Percentiles rank a stretch among this genome's conserved stretches.
These are phyloP conservation scores for Colletotrichum zoysiae DNA, from an alignment of 2,329 filamentous ascomycete genomes.

Conservation along the genomic window DNA sequence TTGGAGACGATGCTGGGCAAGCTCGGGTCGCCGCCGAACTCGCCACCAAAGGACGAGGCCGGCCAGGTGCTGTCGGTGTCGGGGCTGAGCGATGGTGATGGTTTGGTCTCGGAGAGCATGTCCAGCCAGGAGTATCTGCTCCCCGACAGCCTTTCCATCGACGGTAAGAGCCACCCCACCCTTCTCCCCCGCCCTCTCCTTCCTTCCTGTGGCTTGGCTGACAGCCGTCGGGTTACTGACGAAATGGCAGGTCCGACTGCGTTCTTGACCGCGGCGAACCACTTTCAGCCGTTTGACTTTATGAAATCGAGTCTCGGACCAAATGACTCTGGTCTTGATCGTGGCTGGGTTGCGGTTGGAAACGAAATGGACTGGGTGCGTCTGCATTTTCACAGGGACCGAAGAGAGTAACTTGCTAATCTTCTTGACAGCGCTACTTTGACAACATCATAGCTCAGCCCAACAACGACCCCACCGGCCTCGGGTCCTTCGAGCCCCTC, in stretches of 20 bases:
- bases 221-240: not conserved
- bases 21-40: conserved; percentile 51
- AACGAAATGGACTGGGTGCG: conserved; percentile 56
- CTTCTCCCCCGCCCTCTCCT: not conserved
- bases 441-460: conserved; percentile 39
- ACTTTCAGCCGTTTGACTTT: conserved; percentile 34
- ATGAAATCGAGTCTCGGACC: conserved; percentile 41
- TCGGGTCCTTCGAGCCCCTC: conserved; percentile 22
- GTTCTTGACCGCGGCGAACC: conserved; percentile 3
- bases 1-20: conserved; percentile 60
- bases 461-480: conserved; percentile 29
- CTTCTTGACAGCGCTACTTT: conserved; percentile 35
- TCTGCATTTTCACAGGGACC: not conserved
- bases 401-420: conserved; percentile 2
- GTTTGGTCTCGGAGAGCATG: conserved; percentile 42
- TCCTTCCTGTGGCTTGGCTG: not conserved
- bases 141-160: conserved; percentile 42
- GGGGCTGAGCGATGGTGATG: conserved; percentile 4
- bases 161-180: conserved; percentile 6
- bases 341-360: conserved; percentile 52
- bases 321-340: conserved; percentile 49
- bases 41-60: conserved; percentile 24
- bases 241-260: conserved; percentile 7
- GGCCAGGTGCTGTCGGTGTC: conserved; percentile 41
- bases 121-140: conserved; percentile 43